Evolutionary conservation across 805 yeast genomes (phyloP), one percentile per base, ranked within the genome.

Genomic region (Lipomyces sp.): DNA sequence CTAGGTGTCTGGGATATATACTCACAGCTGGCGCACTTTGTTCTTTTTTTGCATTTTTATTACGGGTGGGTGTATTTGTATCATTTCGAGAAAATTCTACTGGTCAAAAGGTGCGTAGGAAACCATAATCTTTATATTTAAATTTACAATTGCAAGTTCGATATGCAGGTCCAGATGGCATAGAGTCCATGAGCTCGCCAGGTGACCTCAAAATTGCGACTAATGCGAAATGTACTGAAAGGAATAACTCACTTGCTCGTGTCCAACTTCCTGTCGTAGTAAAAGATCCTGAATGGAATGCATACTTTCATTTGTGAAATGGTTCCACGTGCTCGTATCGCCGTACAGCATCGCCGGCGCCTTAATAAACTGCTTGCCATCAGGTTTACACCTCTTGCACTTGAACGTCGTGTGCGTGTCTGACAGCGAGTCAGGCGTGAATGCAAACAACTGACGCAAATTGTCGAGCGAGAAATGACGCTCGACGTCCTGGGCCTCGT

Each of bases 311-410:
- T 77, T 86, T 53, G 82, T 78, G 50, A 86, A 74, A 70, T 93
- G 98, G 66, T 93, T 91, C 98, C 98, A 91, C 0, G 97, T 83
- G 0, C 97, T 93, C 0, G 98, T 86, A 68, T 93, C 98, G 57
- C 98, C 98, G 65, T 93, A 93, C 31, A 93, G 70, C 96, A 93
- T 90, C 0, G 95, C 95, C 0, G 82, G 79, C 0, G 96, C 77
- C 58, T 78, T 82, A 3, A 73, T 62, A 28, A 69, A 55, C 69
- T 93, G 98, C 41, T 72, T 72, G 0, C 82, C 85, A 21, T 60
- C 60, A 4, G 61, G 58, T 22, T 68, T 68, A 66, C 98, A 93
- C 57, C 98, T 73, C 66, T 82, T 83, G 71, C 98, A 93, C 58
- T 84, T 79, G 70, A 80, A 93, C 1, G 95, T 86, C 53, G 86